Conservation (phyloP, 805 yeast species). For the Metschnikowia proteae region DNA sequence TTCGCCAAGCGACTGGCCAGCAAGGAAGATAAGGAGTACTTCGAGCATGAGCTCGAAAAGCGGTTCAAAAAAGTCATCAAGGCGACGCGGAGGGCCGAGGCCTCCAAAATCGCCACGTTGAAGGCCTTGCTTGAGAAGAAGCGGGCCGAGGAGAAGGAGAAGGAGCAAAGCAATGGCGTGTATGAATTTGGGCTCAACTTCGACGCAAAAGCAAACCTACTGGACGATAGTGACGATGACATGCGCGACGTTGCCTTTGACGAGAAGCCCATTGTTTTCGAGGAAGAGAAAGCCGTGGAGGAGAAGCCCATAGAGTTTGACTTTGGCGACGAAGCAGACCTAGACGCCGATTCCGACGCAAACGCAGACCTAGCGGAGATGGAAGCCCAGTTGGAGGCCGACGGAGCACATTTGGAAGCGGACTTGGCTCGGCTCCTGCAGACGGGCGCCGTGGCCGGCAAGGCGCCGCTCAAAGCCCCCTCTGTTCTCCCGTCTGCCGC, state of each 20-base stretch:
- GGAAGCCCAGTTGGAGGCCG: slow-evolving; percentile 5
- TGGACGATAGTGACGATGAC: slow-evolving; percentile 19
- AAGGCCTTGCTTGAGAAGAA: slow-evolving; percentile 17
- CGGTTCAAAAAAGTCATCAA: slow-evolving; percentile 32
- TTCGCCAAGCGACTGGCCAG: slow-evolving; percentile 27
- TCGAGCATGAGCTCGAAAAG: slow-evolving; percentile 20
- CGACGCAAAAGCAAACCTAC: slow-evolving; percentile 20
- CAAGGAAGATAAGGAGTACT: slow-evolving; percentile 21
- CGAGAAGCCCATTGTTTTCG: slow-evolving; percentile 5
- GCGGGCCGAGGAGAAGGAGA: slow-evolving; percentile 27
- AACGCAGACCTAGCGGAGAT: slow-evolving; percentile 3
- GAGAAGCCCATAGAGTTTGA: slow-evolving; percentile 7
- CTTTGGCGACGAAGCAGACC: slow-evolving; percentile 8
- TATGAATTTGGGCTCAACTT: slow-evolving; percentile 32
- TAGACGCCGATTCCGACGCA: not conserved
- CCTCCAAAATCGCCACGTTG: slow-evolving; percentile 12
- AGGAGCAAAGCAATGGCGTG: slow-evolving; percentile 27
- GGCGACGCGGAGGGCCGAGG: slow-evolving; percentile 29
- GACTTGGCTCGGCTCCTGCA: not conserved
- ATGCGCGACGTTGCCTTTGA: not conserved
- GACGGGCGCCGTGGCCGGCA: not conserved
- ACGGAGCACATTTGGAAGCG: not conserved
- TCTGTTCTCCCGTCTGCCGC: not conserved
- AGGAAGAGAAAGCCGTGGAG: slow-evolving; percentile 2
- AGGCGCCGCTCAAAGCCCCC: not conserved